Evolutionary conservation across 75 land plant species (phyloP).

Genomic region (Adiantum capillusveneris): DNA sequence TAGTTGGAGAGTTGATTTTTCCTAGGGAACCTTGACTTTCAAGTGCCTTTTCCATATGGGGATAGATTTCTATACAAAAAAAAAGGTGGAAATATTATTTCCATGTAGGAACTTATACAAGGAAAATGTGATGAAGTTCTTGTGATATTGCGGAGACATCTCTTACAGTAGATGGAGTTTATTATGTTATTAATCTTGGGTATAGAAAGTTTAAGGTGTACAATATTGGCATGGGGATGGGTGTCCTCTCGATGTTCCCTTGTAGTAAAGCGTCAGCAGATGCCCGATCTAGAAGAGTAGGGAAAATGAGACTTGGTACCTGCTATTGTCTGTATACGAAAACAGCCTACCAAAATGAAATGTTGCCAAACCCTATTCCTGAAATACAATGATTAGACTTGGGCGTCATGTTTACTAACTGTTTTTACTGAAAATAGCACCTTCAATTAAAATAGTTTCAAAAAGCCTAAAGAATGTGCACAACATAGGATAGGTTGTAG

Average conservation of each 20-base stretch:
- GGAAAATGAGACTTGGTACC: constrained; percentile 94
- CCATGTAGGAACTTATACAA: too few species aligned
- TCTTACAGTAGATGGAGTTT: constrained; percentile 94
- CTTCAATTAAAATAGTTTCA: too few species aligned
- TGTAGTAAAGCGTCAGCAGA: constrained; percentile 89
- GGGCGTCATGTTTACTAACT: too few species aligned
- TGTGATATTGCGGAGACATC: constrained; percentile 99
- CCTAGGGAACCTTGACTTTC: too few species aligned
- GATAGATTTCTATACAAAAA: too few species aligned
- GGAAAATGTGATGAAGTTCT: too few species aligned
- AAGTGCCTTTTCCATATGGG: too few species aligned
- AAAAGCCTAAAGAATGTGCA: too few species aligned
- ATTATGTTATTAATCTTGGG: constrained; percentile 91
- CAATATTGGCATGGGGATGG: constrained; percentile 99
- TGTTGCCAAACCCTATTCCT: constrained; percentile 91
- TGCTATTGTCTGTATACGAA: constrained; percentile 94
- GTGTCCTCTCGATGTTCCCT: constrained; percentile 97
- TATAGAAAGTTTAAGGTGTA: constrained; percentile 96
- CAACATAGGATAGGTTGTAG: too few species aligned
- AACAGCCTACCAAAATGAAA: constrained; percentile 80
- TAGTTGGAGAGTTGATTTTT: too few species aligned
- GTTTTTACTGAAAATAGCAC: too few species aligned
- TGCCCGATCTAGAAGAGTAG: constrained; percentile 92
- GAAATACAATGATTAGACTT: constrained; percentile 94
- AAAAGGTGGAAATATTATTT: too few species aligned